Conservation (phyloP, 305 asterid genomes). For the Fraxinus sp. region DNA sequence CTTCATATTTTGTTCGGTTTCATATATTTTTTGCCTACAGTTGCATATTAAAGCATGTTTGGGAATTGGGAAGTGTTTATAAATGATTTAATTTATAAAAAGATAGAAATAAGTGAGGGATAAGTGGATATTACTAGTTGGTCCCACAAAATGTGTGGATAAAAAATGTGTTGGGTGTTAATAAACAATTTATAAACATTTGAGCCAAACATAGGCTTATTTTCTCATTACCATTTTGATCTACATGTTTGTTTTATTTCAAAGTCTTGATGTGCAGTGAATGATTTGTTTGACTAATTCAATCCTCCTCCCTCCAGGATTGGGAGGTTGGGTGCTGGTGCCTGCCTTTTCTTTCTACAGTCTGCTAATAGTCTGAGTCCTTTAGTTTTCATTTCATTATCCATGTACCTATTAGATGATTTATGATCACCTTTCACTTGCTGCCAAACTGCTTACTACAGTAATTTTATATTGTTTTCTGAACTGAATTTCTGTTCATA, state of each 20-base stretch:
- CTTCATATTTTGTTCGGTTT: neutral
- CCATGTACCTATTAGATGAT: neutral
- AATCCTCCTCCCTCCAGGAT: neutral
- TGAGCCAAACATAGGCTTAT: neutral
- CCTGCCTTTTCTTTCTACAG: neutral
- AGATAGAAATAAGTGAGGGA: neutral
- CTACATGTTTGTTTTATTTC: neutral
- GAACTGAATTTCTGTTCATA: conserved; percentile 20
- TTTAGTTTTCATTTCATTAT: conserved; percentile 17
- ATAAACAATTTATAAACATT: neutral
- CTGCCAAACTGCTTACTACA: neutral
- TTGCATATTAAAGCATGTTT: neutral
- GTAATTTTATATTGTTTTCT: conserved; percentile 28
- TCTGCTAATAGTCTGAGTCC: conserved; percentile 7
- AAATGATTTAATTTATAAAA: neutral
- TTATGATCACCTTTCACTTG: neutral
- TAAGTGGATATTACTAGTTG: neutral
- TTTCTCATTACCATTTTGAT: neutral
- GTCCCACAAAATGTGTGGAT: neutral
- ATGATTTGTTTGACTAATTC: neutral
- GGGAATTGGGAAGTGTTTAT: neutral
- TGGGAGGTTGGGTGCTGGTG: conserved; percentile 1
- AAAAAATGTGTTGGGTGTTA: neutral
- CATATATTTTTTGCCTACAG: neutral
- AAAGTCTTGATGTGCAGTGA: neutral